Evolutionary conservation across 2,329 filamentous ascomycete genomes (phyloP).

Genomic region (Aspergillus tanneri): DNA sequence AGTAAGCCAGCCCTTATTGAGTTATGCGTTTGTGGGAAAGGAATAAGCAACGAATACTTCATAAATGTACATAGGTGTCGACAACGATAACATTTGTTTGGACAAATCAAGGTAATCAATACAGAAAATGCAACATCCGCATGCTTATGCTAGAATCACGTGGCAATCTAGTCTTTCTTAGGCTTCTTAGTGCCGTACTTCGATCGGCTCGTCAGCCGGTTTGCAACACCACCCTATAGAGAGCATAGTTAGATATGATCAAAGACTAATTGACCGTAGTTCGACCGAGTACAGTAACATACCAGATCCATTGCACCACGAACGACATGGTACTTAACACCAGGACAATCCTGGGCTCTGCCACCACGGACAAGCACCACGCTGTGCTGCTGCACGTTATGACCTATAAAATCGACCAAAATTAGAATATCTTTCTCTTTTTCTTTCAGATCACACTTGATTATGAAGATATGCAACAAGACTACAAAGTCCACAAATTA

Average conservation of each 20-base stretch:
- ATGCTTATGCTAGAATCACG: not conserved
- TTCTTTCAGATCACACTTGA: too few species aligned
- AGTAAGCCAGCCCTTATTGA: too few species aligned
- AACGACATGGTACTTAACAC: constrained; percentile 94
- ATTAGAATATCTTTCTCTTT: constrained; percentile 7
- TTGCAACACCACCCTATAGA: constrained; percentile 80
- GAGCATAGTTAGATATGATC: constrained; percentile 25
- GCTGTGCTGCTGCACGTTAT: constrained; percentile 98
- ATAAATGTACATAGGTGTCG: constrained; percentile 21
- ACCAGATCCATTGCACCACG: constrained; percentile 91
- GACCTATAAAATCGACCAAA: constrained; percentile 56
- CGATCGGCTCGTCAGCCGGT: constrained; percentile 77
- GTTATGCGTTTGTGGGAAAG: too few species aligned
- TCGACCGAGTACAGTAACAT: constrained; percentile 42
- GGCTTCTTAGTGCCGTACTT: constrained; percentile 99
- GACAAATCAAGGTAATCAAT: constrained; percentile 8
- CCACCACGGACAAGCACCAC: constrained; percentile 95
- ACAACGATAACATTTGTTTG: constrained; percentile 13
- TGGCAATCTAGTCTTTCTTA: constrained; percentile 64
- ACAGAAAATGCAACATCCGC: constrained; percentile 8
- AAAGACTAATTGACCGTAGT: not conserved
- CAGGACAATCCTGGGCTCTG: constrained; percentile 92
- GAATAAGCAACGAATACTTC: constrained; percentile 6
- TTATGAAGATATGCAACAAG: not conserved
- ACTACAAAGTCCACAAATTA: not conserved